phyloP scores from a whole-genome alignment of 441 rosid genomes.

The Mallotus repandus region DNA sequence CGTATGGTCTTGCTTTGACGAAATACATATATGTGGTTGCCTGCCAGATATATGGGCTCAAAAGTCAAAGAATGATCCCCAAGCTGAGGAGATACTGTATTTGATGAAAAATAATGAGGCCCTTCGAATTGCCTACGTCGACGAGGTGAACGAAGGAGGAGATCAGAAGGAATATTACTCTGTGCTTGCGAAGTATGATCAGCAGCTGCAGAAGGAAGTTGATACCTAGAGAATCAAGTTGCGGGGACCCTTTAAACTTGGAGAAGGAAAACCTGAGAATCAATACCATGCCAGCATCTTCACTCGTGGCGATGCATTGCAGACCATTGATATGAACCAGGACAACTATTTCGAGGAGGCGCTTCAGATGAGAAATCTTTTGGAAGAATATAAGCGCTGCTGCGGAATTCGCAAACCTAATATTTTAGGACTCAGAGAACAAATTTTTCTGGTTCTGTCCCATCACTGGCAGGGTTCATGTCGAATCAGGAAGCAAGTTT shows the following conservation, averaged over 20 bases:
- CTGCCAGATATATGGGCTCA: conserved; percentile 75
- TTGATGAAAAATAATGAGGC: conserved; percentile 79
- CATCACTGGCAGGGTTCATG: conserved; percentile 97
- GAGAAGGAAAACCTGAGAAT: conserved; percentile 93
- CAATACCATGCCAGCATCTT: conserved; percentile 90
- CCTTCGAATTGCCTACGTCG: conserved; percentile 87
- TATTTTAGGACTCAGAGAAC: conserved; percentile 85
- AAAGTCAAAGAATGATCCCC: conserved; percentile 63
- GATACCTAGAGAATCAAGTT: conserved; percentile 77
- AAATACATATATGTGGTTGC: conserved; percentile 83
- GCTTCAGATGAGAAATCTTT: conserved; percentile 82
- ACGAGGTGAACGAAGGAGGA: conserved; percentile 57
- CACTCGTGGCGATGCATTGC: conserved; percentile 90
- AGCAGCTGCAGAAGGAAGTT: conserved; percentile 60
- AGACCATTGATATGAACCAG: conserved; percentile 97
- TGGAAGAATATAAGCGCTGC: conserved; percentile 69
- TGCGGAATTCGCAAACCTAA: conserved; percentile 78
- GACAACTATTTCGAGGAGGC: conserved; percentile 95
- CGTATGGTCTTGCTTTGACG: conserved; percentile 72
- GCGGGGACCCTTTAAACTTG: conserved; percentile 88
- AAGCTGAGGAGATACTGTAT: conserved; percentile 67
- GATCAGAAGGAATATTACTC: conserved; percentile 60
- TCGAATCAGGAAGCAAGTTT: conserved; percentile 89
- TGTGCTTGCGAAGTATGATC: conserved; percentile 83
- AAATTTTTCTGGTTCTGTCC: conserved; percentile 86